These are phyloP conservation scores for Leccinum uliginosum DNA, from an alignment of 768 basidiomycete genomes.

Conservation along the genomic window DNA sequence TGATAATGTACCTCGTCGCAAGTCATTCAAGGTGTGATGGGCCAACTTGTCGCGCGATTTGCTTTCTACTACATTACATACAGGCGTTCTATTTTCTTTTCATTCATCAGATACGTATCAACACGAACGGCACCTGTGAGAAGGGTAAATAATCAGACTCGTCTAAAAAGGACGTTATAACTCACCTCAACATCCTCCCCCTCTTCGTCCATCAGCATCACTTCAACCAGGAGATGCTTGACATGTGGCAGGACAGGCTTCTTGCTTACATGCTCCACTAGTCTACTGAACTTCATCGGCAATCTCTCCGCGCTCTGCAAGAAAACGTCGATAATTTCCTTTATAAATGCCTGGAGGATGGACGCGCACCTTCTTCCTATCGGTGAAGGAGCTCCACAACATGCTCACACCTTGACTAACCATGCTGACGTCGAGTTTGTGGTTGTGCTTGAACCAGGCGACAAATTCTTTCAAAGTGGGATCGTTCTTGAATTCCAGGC, in stretches of 20 bases:
- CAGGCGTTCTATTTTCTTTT: neutral
- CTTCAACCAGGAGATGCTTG: slow-evolving; percentile 85
- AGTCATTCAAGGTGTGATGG: neutral
- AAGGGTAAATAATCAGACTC: neutral
- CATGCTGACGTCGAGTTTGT: slow-evolving; percentile 90
- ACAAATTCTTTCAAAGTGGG: slow-evolving; percentile 85
- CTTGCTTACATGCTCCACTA: slow-evolving; percentile 93
- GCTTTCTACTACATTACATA: slow-evolving; percentile 12
- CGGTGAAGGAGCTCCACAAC: slow-evolving; percentile 94
- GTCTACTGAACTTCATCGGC: slow-evolving; percentile 82
- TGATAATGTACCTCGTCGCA: no score
- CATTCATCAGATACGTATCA: slow-evolving; percentile 53
- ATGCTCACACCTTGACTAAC: slow-evolving; percentile 96
- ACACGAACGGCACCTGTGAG: slow-evolving; percentile 74
- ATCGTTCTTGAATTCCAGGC: slow-evolving; percentile 88
- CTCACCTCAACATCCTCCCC: slow-evolving; percentile 93
- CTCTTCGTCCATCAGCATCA: slow-evolving; percentile 90
- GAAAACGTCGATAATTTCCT: slow-evolving; percentile 6
- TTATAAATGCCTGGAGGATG: neutral
- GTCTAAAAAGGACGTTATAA: neutral
- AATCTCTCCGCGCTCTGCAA: slow-evolving; percentile 82
- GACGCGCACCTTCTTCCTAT: slow-evolving; percentile 77
- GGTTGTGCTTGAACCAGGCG: slow-evolving; percentile 75
- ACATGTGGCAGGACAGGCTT: slow-evolving; percentile 82
- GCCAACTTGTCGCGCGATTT: neutral